These are phyloP conservation scores for Sonneratia caseolaris DNA, from an alignment of 345 rosid genomes.

Conservation along the genomic window DNA sequence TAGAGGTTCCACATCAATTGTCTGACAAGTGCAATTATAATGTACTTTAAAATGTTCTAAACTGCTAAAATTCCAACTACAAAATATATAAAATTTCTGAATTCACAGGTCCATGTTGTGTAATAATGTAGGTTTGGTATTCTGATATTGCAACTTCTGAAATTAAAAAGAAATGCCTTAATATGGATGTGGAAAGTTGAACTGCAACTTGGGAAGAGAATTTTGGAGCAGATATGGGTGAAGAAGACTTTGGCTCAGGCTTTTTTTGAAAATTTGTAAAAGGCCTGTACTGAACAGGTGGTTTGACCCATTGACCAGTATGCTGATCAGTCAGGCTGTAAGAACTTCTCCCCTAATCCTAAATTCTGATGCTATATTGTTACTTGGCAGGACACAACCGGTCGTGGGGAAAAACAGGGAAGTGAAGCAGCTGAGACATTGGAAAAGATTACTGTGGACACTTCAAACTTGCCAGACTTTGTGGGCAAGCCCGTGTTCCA, in stretches of 20 bases:
- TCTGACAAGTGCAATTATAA: too few species aligned
- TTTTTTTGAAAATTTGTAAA: not conserved
- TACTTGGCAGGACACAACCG: conserved; percentile 30
- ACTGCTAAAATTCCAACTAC: not conserved
- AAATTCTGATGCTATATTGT: not conserved
- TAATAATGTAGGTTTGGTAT: not conserved
- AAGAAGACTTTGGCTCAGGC: not conserved
- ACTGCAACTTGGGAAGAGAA: not conserved
- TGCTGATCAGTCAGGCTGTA: not conserved
- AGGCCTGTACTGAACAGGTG: not conserved
- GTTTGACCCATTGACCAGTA: not conserved
- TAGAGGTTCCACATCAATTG: too few species aligned
- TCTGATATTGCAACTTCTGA: not conserved
- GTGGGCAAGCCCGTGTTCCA: conserved; percentile 97
- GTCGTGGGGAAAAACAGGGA: conserved; percentile 26
- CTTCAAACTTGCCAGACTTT: conserved; percentile 59
- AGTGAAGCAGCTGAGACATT: conserved; percentile 22
- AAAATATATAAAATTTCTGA: not conserved
- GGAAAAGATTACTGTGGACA: conserved; percentile 59
- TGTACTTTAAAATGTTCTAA: not conserved
- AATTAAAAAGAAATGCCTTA: not conserved
- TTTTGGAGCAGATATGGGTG: not conserved
- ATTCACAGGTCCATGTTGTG: not conserved
- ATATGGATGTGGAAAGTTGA: not conserved
- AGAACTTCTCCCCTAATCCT: not conserved